Conservation (phyloP, 345 rosid genomes). For the Boechera divaricarpa region DNA sequence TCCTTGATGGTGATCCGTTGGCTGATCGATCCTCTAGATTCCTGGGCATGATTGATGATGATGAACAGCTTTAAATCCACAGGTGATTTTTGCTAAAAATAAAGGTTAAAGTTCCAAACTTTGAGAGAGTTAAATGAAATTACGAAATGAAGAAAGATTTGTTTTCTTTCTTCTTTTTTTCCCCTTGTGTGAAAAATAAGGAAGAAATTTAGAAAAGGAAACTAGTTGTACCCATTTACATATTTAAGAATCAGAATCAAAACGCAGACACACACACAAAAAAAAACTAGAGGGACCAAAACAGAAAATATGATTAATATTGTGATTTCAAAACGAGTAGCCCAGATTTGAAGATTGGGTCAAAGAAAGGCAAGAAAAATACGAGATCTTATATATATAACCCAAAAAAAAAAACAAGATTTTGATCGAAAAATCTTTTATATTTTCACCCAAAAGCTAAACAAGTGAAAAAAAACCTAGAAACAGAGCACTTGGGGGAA, state of each 20-base stretch:
- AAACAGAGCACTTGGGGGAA: constrained; percentile 34
- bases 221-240: constrained; percentile 39
- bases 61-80: constrained; percentile 32
- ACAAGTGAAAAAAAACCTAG: constrained; percentile 17
- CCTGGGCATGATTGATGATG: constrained; percentile 54
- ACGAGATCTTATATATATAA: constrained; percentile 12
- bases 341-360: constrained; percentile 36
- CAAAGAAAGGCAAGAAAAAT: constrained; percentile 31
- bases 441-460: constrained; percentile 27
- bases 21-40: constrained; percentile 59
- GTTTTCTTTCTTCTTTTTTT: neutral
- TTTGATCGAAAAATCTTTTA: constrained; percentile 6
- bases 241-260: constrained; percentile 47
- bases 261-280: constrained; percentile 23
- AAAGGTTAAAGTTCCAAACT: constrained; percentile 23
- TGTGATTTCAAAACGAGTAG: constrained; percentile 2
- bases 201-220: constrained; percentile 27
- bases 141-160: constrained; percentile 17
- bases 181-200: neutral
- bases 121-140: constrained; percentile 30
- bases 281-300: constrained; percentile 30
- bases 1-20: constrained; percentile 61
- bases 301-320: constrained; percentile 23
- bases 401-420: neutral
- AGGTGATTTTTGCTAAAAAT: constrained; percentile 14